Percentiles rank a stretch among this genome's conserved stretches.
phyloP scores from a whole-genome alignment of 192 early-diverging fungal species.

The Pecoramyces ruminantium region DNA sequence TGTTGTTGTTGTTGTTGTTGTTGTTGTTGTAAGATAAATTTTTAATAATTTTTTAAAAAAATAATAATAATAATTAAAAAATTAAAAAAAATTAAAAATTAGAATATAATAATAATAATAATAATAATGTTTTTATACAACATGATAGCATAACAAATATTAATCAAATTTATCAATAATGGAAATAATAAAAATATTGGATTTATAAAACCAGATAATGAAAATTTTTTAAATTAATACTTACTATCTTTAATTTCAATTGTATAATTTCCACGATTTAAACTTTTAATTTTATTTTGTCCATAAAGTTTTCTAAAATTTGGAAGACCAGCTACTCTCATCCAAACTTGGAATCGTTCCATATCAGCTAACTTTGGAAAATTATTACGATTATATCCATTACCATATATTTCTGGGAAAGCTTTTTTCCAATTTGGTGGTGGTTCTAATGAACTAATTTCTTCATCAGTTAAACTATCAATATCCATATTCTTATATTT shows the following conservation, averaged over 20 bases:
- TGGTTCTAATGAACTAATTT: constrained; percentile 37
- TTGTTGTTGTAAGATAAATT: no score
- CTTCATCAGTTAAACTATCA: constrained; percentile 5
- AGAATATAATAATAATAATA: no score
- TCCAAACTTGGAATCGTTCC: constrained; percentile 95
- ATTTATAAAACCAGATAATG: no score
- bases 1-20: no score
- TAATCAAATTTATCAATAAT: no score
- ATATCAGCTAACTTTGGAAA: constrained; percentile 34
- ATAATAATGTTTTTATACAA: no score
- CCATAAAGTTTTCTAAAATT: constrained; percentile 93
- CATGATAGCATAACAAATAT: no score
- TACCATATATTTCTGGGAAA: constrained; percentile 21
- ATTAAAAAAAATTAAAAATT: no score
- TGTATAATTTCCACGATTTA: constrained; percentile 53
- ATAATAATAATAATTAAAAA: no score
- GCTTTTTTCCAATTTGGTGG: constrained; percentile 71
- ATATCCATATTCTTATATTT: constrained; percentile 34
- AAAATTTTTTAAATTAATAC: no score
- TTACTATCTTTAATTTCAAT: constrained; percentile 60
- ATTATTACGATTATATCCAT: constrained; percentile 29
- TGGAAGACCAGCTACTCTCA: constrained; percentile 88
- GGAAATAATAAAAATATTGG: no score
- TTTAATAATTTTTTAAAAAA: no score
- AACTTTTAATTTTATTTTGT: constrained; percentile 35